phyloP scores from a whole-genome alignment of 345 rosid genomes.

The Salix purpurea region DNA sequence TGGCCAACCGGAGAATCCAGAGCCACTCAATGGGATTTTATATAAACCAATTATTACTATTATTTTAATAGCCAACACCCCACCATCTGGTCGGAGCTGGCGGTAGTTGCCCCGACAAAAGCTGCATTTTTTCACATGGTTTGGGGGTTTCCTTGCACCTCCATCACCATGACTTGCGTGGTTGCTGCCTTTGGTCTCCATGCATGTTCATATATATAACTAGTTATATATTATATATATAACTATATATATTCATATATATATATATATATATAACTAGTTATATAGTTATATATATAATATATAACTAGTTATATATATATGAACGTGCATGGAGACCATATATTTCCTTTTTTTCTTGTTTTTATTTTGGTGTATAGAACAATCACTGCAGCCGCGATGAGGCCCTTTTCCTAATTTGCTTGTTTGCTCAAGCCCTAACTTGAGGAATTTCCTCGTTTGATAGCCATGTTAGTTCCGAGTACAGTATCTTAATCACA shows the following conservation, averaged over 20 bases:
- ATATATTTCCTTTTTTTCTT: not conserved
- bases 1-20: constrained; percentile 23
- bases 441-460: too few species aligned
- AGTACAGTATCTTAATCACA: too few species aligned
- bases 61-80: constrained; percentile 8
- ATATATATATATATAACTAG: too few species aligned
- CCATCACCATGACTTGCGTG: not conserved
- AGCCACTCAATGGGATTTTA: constrained; percentile 15
- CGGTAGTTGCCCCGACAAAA: constrained; percentile 47
- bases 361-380: not conserved
- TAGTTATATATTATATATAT: too few species aligned
- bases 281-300: too few species aligned
- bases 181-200: constrained; percentile 1
- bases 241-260: too few species aligned
- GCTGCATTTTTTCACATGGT: constrained; percentile 38
- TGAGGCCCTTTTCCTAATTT: too few species aligned
- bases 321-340: too few species aligned
- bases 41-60: not conserved
- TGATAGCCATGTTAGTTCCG: too few species aligned
- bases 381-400: too few species aligned
- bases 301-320: too few species aligned
- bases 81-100: constrained; percentile 44
- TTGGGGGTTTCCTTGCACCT: not conserved
- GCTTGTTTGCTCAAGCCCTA: too few species aligned
- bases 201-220: not conserved